Evolutionary conservation across 139 green algal species (phyloP).

Genomic region (Tetradesmus obliquus): DNA sequence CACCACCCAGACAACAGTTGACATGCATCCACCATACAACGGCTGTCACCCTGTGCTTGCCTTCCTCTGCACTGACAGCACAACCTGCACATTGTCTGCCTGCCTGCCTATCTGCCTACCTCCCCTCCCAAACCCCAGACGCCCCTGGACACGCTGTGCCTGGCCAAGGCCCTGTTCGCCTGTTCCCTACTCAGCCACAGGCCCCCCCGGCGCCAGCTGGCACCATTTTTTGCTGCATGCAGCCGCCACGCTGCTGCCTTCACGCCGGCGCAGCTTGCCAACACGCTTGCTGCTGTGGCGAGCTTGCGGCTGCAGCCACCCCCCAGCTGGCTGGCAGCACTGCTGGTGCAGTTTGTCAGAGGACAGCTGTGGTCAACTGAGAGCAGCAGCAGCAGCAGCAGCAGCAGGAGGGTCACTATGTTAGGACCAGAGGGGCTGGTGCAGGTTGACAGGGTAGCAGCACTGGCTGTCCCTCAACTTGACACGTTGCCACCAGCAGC

Average conservation of each 20-base stretch:
- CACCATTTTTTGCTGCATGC: neutral
- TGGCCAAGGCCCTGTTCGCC: neutral
- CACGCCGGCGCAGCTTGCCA: neutral
- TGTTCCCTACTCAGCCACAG: neutral
- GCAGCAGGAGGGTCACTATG: neutral
- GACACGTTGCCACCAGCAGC: neutral
- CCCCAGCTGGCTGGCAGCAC: neutral
- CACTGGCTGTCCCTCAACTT: neutral
- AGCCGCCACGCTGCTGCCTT: neutral
- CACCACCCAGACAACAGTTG: no score
- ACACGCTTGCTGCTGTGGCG: neutral
- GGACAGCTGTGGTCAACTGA: slow-evolving; percentile 7
- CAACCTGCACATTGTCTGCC: neutral
- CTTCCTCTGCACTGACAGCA: no score
- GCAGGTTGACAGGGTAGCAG: neutral
- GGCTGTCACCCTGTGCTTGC: no score
- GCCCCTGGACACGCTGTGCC: neutral
- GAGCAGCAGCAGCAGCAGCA: neutral
- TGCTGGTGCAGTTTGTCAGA: neutral
- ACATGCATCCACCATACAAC: no score
- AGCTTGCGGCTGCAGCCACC: neutral
- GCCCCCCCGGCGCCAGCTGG: neutral
- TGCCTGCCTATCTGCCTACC: neutral
- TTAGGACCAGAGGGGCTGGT: neutral
- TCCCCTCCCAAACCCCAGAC: neutral